A percentile compares a stretch with the other conserved stretches of the same genome.
Evolutionary conservation across 768 basidiomycete species (phyloP).

Genomic region (Cyclocybe cylindracea): DNA sequence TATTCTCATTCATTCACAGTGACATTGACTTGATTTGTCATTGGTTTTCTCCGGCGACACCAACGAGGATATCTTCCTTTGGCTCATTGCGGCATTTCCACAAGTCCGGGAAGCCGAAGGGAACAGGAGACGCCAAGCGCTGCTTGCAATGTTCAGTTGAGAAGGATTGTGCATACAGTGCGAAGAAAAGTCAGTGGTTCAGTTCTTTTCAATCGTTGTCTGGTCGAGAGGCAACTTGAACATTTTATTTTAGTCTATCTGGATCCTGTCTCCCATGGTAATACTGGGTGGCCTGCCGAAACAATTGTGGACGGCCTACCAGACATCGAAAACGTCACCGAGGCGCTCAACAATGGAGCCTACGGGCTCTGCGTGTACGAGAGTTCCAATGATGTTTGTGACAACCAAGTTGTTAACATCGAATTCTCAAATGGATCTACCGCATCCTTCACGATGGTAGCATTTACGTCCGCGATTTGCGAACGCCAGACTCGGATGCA

Average conservation of each 20-base stretch:
- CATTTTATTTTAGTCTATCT: conserved; percentile 65
- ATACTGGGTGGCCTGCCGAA: conserved; percentile 63
- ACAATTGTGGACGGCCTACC: conserved; percentile 79
- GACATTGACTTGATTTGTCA: conserved; percentile 85
- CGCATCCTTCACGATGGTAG: conserved; percentile 88
- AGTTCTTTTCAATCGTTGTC: background rate
- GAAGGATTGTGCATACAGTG: conserved; percentile 79
- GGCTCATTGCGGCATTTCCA: conserved; percentile 85
- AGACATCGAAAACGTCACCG: conserved; percentile 83
- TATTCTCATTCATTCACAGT: conserved; percentile 36
- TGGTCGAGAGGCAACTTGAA: background rate
- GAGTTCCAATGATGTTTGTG: conserved; percentile 82
- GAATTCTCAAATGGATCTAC: conserved; percentile 83
- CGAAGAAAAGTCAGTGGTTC: conserved; percentile 68
- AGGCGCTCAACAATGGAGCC: conserved; percentile 66
- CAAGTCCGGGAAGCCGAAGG: conserved; percentile 66
- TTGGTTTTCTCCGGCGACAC: conserved; percentile 68
- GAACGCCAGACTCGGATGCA: conserved; percentile 83
- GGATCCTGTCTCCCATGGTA: conserved; percentile 62
- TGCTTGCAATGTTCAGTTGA: conserved; percentile 79
- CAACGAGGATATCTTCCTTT: conserved; percentile 78
- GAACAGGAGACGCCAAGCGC: conserved; percentile 66
- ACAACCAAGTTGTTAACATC: conserved; percentile 89
- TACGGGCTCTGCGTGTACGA: conserved; percentile 89
- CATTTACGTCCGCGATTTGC: conserved; percentile 78